phyloP scores from a whole-genome alignment of 805 yeast genomes.

The Sugiyamaella lignohabitans region DNA sequence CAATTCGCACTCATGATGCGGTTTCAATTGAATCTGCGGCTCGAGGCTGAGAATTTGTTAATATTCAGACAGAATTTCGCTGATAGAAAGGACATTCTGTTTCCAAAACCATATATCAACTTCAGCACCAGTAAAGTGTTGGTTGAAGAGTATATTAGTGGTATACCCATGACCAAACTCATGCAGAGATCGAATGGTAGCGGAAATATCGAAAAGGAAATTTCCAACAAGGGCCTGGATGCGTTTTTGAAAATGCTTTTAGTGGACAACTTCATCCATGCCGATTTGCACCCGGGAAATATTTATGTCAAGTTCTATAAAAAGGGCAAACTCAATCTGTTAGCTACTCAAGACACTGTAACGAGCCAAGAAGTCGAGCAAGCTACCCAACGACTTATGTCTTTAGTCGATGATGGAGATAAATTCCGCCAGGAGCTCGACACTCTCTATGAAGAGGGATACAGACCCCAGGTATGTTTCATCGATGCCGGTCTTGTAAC shows the following conservation, averaged over 20 bases:
- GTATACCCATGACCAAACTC: slow-evolving; percentile 71
- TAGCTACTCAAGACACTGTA: slow-evolving; percentile 33
- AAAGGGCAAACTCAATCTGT: slow-evolving; percentile 20
- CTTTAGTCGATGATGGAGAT: slow-evolving; percentile 18
- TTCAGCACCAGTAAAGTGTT: slow-evolving; percentile 65
- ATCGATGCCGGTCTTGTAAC: slow-evolving; percentile 93
- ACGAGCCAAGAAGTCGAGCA: slow-evolving; percentile 24
- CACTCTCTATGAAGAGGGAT: slow-evolving; percentile 48
- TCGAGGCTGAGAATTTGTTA: slow-evolving; percentile 76
- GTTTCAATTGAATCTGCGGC: slow-evolving; percentile 79
- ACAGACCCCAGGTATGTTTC: slow-evolving; percentile 79
- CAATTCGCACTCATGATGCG: slow-evolving; percentile 84
- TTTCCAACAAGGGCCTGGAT: slow-evolving; percentile 79
- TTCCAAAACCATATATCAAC: slow-evolving; percentile 68
- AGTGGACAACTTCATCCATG: slow-evolving; percentile 88
- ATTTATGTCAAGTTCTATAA: slow-evolving; percentile 69
- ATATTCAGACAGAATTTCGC: slow-evolving; percentile 67
- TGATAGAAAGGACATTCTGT: slow-evolving; percentile 53
- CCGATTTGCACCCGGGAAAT: slow-evolving; percentile 96
- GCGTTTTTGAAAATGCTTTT: slow-evolving; percentile 91
- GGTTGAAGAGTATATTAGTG: slow-evolving; percentile 80
- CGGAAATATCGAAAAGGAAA: slow-evolving; percentile 37
- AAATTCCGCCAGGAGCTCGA: slow-evolving; percentile 33
- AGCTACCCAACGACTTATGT: slow-evolving; percentile 22
- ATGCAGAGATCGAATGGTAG: slow-evolving; percentile 35